Conservation (phyloP, 352 stramenopile genomes). For the Pythium plurisporium region DNA sequence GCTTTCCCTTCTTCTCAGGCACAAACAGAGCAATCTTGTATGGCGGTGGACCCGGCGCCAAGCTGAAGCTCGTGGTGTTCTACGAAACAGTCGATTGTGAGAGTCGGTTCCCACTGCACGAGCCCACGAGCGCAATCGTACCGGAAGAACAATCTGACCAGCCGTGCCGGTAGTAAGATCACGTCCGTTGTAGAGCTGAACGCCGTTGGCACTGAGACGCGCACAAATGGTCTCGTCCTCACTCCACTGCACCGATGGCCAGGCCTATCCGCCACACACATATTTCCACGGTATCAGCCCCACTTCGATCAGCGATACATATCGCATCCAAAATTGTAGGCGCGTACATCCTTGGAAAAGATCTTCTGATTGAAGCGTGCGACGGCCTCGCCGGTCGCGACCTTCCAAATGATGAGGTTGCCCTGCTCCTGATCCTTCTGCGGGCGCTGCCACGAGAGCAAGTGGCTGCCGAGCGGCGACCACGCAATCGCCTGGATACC, state of each 20-base stretch:
- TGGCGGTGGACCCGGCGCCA: slow-evolving; percentile 66
- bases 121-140: too few relatives aligned
- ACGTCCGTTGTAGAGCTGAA: slow-evolving; percentile 73
- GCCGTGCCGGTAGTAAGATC: slow-evolving; percentile 53
- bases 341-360: slow-evolving; percentile 71
- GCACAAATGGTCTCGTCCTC: slow-evolving; percentile 84
- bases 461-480: slow-evolving; percentile 75
- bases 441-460: slow-evolving; percentile 87
- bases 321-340: too few relatives aligned
- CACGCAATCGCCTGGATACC: slow-evolving; percentile 76
- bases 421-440: slow-evolving; percentile 62
- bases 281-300: too few relatives aligned
- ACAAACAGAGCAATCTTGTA: slow-evolving; percentile 87
- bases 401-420: slow-evolving; percentile 86
- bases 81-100: slow-evolving; percentile 14
- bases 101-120: too few relatives aligned
- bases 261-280: slow-evolving; percentile 45
- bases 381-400: slow-evolving; percentile 45
- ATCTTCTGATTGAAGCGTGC: slow-evolving; percentile 84
- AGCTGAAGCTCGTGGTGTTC: slow-evolving; percentile 80
- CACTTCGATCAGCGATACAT: too few relatives aligned
- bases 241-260: slow-evolving; percentile 90
- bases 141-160: slow-evolving; percentile 67
- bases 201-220: slow-evolving; percentile 68
- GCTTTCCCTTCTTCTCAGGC: slow-evolving; percentile 88